phyloP scores from a whole-genome alignment of 2,329 filamentous ascomycete species.

The Aspergillus hiratsukae region DNA sequence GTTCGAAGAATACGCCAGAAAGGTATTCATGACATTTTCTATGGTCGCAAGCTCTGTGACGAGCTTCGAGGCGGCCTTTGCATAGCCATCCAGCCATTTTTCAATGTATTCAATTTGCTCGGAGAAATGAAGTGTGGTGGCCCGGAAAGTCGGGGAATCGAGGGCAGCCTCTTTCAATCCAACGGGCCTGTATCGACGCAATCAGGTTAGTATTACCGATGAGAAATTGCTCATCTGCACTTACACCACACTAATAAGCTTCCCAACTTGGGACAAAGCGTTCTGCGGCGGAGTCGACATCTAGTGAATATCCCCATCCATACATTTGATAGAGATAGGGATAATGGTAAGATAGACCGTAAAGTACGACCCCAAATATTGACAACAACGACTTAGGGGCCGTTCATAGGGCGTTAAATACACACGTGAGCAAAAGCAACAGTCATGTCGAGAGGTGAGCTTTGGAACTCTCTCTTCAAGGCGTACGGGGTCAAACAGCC shows the following conservation, averaged over 20 bases:
- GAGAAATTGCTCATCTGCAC: constrained; percentile 9
- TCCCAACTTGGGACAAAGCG: constrained; percentile 38
- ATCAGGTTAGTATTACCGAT: constrained; percentile 11
- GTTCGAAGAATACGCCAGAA: constrained; percentile 71
- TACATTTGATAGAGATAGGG: constrained; percentile 24
- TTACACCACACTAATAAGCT: constrained; percentile 45
- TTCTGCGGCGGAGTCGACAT: constrained; percentile 39
- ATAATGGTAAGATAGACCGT: constrained; percentile 4
- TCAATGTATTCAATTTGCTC: constrained; percentile 91
- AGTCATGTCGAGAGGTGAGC: constrained; percentile 10
- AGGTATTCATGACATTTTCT: constrained; percentile 73
- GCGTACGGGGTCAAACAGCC: constrained; percentile 14
- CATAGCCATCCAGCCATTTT: constrained; percentile 78
- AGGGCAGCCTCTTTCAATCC: constrained; percentile 90
- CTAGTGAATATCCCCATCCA: constrained; percentile 34
- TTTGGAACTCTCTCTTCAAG: constrained; percentile 13
- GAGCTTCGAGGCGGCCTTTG: constrained; percentile 59
- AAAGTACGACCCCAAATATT: constrained; percentile 1
- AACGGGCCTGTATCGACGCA: constrained; percentile 57
- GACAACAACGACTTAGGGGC: constrained; percentile 1
- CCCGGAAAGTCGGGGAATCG: constrained; percentile 93
- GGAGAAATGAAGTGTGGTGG: constrained; percentile 76
- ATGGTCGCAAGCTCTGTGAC: constrained; percentile 65
- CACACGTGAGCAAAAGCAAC: constrained; percentile 13
- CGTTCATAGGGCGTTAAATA: constrained; percentile 11